Conservation (phyloP, 495 filamentous ascomycete genomes). For the Lentithecium fluviatile region DNA sequence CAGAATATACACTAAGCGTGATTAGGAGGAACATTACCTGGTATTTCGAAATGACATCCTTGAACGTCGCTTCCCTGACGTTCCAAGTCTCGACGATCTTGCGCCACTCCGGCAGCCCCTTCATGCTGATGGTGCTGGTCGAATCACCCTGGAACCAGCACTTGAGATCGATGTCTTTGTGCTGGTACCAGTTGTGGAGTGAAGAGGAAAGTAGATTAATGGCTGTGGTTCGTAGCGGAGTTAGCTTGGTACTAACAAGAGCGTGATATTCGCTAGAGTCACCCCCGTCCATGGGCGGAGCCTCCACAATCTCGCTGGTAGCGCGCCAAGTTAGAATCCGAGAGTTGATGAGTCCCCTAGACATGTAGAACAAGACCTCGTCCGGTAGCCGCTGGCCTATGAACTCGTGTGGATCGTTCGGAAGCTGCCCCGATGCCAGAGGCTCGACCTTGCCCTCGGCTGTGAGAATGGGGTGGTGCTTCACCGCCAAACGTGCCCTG, state of each 20-base stretch:
- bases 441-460: slow-evolving; percentile 71
- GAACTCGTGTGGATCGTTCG: slow-evolving; percentile 81
- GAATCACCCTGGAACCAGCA: slow-evolving; percentile 73
- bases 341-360: slow-evolving; percentile 74
- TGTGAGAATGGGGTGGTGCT: slow-evolving; percentile 81
- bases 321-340: slow-evolving; percentile 78
- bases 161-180: slow-evolving; percentile 68
- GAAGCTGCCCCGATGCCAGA: slow-evolving; percentile 65
- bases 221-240: slow-evolving; percentile 69
- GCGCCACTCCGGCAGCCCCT: slow-evolving; percentile 59
- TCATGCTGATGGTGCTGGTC: slow-evolving; percentile 58
- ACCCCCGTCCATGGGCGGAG: slow-evolving; percentile 77
- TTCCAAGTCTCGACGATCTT: slow-evolving; percentile 70
- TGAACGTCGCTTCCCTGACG: slow-evolving; percentile 56
- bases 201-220: slow-evolving; percentile 72
- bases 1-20: not conserved
- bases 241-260: slow-evolving; percentile 69
- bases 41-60: slow-evolving; percentile 39
- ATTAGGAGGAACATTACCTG: slow-evolving; percentile 2
- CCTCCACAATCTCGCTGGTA: slow-evolving; percentile 69
- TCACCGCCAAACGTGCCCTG: slow-evolving; percentile 76
- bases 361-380: slow-evolving; percentile 90
- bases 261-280: slow-evolving; percentile 76
- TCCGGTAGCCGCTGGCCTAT: slow-evolving; percentile 85
- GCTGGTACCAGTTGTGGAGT: slow-evolving; percentile 76